Percentiles rank a stretch among this genome's conserved stretches.
Evolutionary conservation across 352 stramenopile genomes (phyloP).

Genomic region (Phytophthora colocasiae): DNA sequence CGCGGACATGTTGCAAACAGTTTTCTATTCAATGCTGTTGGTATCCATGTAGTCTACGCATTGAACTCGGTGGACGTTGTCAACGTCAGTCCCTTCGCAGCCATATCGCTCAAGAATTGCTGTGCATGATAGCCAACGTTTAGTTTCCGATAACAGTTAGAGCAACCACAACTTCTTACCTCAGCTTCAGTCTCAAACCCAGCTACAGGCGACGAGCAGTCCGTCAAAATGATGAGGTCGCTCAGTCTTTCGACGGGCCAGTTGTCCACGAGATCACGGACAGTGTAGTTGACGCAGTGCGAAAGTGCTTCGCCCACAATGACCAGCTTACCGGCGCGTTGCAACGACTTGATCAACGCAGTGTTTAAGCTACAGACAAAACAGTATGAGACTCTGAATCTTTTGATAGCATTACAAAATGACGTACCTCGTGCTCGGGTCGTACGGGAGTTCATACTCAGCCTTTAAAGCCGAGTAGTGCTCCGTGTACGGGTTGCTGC

Average conservation of each 20-base stretch:
- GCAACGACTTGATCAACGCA: constrained; percentile 83
- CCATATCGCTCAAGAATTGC: constrained; percentile 65
- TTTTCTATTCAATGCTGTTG: too few relatives aligned
- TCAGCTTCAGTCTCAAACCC: constrained; percentile 63
- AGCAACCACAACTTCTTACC: constrained; percentile 22
- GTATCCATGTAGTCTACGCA: background rate
- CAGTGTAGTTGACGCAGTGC: constrained; percentile 97
- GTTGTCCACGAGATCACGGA: constrained; percentile 90
- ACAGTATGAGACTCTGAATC: background rate
- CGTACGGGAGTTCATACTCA: constrained; percentile 87
- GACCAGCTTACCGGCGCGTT: constrained; percentile 72
- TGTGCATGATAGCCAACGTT: constrained; percentile 1
- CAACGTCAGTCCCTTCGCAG: constrained; percentile 52
- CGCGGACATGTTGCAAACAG: background rate
- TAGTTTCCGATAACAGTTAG: background rate
- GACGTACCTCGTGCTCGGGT: constrained; percentile 55
- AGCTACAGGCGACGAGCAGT: constrained; percentile 68
- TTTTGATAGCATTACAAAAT: background rate
- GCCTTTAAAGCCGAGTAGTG: constrained; percentile 94
- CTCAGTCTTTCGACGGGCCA: constrained; percentile 70
- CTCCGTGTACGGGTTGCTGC: constrained; percentile 94
- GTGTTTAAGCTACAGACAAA: constrained; percentile 70
- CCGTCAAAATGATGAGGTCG: constrained; percentile 68
- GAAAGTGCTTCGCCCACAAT: constrained; percentile 95
- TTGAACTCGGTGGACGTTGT: constrained; percentile 51